A percentile compares a stretch with the other conserved stretches of the same genome.
Evolutionary conservation across 2,329 filamentous ascomycete species (phyloP).

Genomic region (Coniochaeta ligniaria): DNA sequence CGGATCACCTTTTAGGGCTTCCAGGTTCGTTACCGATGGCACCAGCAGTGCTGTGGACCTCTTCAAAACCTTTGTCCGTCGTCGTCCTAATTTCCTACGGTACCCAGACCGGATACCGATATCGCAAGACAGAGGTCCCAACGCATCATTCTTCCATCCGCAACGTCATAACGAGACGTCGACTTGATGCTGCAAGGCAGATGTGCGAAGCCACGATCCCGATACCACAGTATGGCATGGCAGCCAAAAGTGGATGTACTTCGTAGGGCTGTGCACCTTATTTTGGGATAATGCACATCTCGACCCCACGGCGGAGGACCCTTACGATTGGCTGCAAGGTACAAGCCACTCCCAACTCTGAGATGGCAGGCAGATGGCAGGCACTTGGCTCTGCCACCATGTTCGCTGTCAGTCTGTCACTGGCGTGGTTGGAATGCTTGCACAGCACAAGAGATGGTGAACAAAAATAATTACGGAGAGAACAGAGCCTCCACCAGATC

Average conservation of each 20-base stretch:
- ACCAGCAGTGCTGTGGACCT: no score
- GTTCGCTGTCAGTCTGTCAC: background rate
- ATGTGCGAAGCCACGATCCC: constrained; percentile 1
- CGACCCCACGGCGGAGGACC: background rate
- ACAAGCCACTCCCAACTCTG: background rate
- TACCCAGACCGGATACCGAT: no score
- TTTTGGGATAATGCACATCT: background rate
- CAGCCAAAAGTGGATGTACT: background rate
- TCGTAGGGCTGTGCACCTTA: constrained; percentile 2
- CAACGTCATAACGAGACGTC: background rate
- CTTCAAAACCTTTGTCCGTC: no score
- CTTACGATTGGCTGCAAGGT: background rate
- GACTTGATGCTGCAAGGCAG: background rate
- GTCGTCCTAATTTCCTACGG: no score
- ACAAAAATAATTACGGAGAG: background rate
- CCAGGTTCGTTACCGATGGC: background rate
- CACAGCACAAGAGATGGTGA: background rate
- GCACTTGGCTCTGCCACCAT: background rate
- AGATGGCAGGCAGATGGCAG: background rate
- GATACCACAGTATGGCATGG: background rate
- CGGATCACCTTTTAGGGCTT: background rate
- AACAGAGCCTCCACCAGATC: background rate
- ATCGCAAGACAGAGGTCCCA: background rate
- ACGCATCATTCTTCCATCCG: background rate
- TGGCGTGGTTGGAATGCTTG: background rate